phyloP scores from a whole-genome alignment of 768 basidiomycete genomes.

The Boletus eberwhitei region DNA sequence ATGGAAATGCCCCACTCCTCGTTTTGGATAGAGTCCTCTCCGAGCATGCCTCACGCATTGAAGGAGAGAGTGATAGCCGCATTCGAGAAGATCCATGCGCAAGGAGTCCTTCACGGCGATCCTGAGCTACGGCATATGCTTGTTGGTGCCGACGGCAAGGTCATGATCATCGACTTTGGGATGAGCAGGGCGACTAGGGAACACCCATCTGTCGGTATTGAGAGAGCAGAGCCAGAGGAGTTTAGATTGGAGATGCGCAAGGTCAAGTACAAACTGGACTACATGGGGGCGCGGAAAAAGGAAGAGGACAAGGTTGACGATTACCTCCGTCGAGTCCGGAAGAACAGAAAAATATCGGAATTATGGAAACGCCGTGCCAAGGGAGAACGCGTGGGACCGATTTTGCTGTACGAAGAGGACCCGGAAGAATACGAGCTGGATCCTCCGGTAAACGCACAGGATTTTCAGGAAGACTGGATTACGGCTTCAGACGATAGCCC shows the following conservation, averaged over 20 bases:
- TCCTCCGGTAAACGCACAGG: constrained; percentile 33
- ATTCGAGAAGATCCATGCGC: constrained; percentile 45
- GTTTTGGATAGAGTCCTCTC: constrained; percentile 61
- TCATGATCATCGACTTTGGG: constrained; percentile 57
- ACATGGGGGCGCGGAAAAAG: constrained; percentile 33
- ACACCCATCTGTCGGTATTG: constrained; percentile 34
- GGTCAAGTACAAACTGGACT: constrained; percentile 54
- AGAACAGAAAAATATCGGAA: constrained; percentile 28
- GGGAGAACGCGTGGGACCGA: constrained; percentile 28
- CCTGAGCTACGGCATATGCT: constrained; percentile 51
- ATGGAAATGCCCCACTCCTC: constrained; percentile 55
- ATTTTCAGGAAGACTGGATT: constrained; percentile 36
- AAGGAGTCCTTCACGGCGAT: constrained; percentile 48
- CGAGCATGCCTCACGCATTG: constrained; percentile 51
- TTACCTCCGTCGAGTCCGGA: constrained; percentile 26
- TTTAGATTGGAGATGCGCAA: constrained; percentile 52
- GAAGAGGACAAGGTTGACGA: constrained; percentile 35
- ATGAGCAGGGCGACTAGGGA: constrained; percentile 33
- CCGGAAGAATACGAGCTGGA: constrained; percentile 32
- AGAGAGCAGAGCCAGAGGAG: constrained; percentile 37
- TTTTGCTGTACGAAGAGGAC: constrained; percentile 30
- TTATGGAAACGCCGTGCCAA: constrained; percentile 27
- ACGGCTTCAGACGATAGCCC: constrained; percentile 33
- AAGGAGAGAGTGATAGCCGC: constrained; percentile 53
- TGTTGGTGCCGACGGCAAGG: constrained; percentile 49